Conservation (phyloP, 1,139 yeast species). For the Suhomyces bokatorum region DNA sequence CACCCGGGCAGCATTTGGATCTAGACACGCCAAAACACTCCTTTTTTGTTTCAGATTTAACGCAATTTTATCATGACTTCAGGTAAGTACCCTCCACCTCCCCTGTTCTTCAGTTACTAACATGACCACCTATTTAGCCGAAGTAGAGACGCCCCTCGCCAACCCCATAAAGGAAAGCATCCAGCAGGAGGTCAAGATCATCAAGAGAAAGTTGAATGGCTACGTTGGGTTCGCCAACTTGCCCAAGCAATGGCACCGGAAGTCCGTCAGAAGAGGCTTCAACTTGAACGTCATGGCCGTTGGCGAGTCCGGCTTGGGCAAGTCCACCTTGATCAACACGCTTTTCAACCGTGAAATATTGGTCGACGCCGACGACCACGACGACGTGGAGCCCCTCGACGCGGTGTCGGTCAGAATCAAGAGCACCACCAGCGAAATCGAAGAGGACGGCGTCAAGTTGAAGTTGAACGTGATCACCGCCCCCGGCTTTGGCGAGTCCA, state of each 20-base stretch:
- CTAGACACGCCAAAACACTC: slow-evolving; percentile 2
- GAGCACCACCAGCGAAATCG: slow-evolving; percentile 70
- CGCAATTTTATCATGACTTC: slow-evolving; percentile 8
- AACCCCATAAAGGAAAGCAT: slow-evolving; percentile 17
- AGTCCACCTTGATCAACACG: slow-evolving; percentile 88
- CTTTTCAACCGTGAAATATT: slow-evolving; percentile 80
- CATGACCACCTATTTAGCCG: slow-evolving; percentile 12
- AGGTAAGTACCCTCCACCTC: slow-evolving; percentile 8
- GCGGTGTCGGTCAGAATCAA: slow-evolving; percentile 55
- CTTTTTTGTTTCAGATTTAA: slow-evolving; percentile 7
- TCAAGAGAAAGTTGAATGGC: slow-evolving; percentile 82
- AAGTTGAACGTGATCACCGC: slow-evolving; percentile 84
- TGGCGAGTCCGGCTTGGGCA: slow-evolving; percentile 92
- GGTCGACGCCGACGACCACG: slow-evolving; percentile 20
- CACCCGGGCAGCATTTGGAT: slow-evolving; percentile 1
- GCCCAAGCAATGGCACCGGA: slow-evolving; percentile 99
- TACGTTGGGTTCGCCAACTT: slow-evolving; percentile 97
- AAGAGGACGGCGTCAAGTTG: slow-evolving; percentile 90
- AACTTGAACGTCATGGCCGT: slow-evolving; percentile 84
- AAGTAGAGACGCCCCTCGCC: slow-evolving; percentile 12
- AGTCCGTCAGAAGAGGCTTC: slow-evolving; percentile 93
- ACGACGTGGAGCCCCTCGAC: slow-evolving; percentile 19
- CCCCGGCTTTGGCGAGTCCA: slow-evolving; percentile 92
- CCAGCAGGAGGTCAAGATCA: slow-evolving; percentile 52
- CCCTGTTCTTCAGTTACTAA: slow-evolving; percentile 9